phyloP scores from a whole-genome alignment of 2,329 filamentous ascomycete genomes.

The Diplodia mutila region DNA sequence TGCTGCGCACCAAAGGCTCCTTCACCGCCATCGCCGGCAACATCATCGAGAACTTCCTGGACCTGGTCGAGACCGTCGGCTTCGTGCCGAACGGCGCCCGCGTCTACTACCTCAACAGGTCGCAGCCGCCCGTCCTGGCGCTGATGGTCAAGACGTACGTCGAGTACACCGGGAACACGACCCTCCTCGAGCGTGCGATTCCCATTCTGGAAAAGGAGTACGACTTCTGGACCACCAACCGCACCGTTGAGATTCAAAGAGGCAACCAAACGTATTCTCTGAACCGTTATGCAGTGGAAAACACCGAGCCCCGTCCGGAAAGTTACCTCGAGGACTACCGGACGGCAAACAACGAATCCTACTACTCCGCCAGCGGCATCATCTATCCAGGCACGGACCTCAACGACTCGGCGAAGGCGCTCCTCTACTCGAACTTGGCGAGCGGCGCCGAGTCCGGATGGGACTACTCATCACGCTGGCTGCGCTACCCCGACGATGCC shows the following conservation, averaged over 20 bases:
- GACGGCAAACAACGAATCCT: constrained; percentile 67
- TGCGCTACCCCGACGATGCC: constrained; percentile 61
- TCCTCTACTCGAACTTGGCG: constrained; percentile 65
- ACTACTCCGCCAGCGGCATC: constrained; percentile 62
- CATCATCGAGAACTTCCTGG: constrained; percentile 71
- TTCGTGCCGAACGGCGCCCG: constrained; percentile 72
- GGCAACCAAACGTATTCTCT: constrained; percentile 57
- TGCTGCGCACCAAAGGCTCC: constrained; percentile 66
- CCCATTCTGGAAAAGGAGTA: constrained; percentile 67
- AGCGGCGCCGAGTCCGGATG: constrained; percentile 67
- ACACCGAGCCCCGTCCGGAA: constrained; percentile 69
- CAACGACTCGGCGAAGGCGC: constrained; percentile 56
- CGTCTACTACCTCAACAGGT: constrained; percentile 69
- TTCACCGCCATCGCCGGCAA: constrained; percentile 67
- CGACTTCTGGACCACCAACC: constrained; percentile 65
- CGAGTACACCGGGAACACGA: constrained; percentile 66
- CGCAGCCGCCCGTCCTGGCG: constrained; percentile 67
- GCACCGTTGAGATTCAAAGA: constrained; percentile 58
- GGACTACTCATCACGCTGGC: constrained; percentile 66
- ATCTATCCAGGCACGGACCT: constrained; percentile 61
- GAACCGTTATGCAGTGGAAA: constrained; percentile 64
- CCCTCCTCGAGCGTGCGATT: constrained; percentile 62
- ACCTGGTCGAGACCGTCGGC: constrained; percentile 66
- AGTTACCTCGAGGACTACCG: constrained; percentile 68
- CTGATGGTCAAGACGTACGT: constrained; percentile 69